Conservation (phyloP, 352 stramenopile species). For the Phytophthora aleatoria region DNA sequence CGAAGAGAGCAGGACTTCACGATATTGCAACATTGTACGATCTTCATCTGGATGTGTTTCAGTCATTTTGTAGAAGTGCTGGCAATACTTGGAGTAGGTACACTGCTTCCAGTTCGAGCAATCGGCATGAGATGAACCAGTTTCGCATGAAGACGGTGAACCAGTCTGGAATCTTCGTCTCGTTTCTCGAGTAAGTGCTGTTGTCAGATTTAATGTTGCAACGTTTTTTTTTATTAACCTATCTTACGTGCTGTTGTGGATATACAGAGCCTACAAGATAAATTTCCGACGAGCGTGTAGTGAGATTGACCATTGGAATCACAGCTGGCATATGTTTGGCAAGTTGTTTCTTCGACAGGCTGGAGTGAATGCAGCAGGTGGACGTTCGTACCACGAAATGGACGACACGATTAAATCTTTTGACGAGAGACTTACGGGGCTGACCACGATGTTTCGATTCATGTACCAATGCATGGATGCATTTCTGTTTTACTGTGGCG, state of each 20-base stretch:
- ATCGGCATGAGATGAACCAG: conserved; percentile 33
- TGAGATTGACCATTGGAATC: conserved; percentile 53
- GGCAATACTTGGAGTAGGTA: conserved; percentile 46
- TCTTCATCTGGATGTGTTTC: conserved; percentile 75
- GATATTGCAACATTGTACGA: conserved; percentile 45
- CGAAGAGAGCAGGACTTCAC: conserved; percentile 21
- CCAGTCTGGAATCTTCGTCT: conserved; percentile 63
- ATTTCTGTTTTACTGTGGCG: conserved; percentile 76
- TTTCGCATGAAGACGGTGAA: conserved; percentile 69
- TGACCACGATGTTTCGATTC: conserved; percentile 72
- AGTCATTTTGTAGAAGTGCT: conserved; percentile 58
- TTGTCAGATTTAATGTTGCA: not conserved
- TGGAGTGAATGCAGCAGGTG: conserved; percentile 20
- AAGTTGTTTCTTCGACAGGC: conserved; percentile 51
- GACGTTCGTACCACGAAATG: conserved; percentile 45
- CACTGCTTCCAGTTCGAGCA: conserved; percentile 14
- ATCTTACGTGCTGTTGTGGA: not conserved
- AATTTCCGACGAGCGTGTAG: conserved; percentile 61
- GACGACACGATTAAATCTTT: conserved; percentile 52
- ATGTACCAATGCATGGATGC: conserved; percentile 84
- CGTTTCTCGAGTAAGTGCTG: conserved; percentile 66
- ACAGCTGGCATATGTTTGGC: conserved; percentile 62
- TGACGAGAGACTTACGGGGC: conserved; percentile 31
- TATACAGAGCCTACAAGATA: conserved; percentile 66
- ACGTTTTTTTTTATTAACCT: conserved; percentile 1